Evolutionary conservation across 305 asterid genomes (phyloP).

Genomic region (Ilex paraguariensis): DNA sequence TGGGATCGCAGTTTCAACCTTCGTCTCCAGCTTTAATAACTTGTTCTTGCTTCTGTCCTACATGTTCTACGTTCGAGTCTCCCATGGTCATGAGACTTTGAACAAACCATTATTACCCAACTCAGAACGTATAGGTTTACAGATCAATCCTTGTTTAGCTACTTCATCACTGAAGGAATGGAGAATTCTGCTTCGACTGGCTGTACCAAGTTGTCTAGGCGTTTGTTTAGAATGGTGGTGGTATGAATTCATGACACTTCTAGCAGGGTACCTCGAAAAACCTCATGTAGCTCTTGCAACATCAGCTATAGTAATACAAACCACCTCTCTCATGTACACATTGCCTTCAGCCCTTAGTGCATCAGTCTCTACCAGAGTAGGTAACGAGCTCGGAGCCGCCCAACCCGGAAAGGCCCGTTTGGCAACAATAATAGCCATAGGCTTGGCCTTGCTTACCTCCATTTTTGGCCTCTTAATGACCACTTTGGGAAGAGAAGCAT

Average conservation of each 20-base stretch:
- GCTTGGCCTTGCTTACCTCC: conserved; percentile 56
- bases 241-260: conserved; percentile 84
- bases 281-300: conserved; percentile 81
- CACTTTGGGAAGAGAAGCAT: conserved; percentile 60
- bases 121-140: conserved; percentile 10
- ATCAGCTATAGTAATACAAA: conserved; percentile 83
- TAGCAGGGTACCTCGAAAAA: conserved; percentile 73
- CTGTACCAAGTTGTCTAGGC: conserved; percentile 66
- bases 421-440: conserved; percentile 59
- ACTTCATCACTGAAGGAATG: conserved; percentile 54
- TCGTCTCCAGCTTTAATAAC: conserved; percentile 44
- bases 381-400: conserved; percentile 86
- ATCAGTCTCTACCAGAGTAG: conserved; percentile 72
- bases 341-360: conserved; percentile 82
- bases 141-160: neutral
- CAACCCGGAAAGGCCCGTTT: conserved; percentile 60
- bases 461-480: conserved; percentile 59
- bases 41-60: conserved; percentile 51
- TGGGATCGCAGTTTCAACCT: conserved; percentile 69
- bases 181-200: conserved; percentile 53
- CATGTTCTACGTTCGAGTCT: conserved; percentile 26
- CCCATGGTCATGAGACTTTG: conserved; percentile 17
- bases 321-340: conserved; percentile 89
- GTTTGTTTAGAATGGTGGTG: conserved; percentile 96
- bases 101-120: conserved; percentile 30